phyloP scores from a whole-genome alignment of 2,329 filamentous ascomycete genomes.

The Sporothrix brunneoviolacea region DNA sequence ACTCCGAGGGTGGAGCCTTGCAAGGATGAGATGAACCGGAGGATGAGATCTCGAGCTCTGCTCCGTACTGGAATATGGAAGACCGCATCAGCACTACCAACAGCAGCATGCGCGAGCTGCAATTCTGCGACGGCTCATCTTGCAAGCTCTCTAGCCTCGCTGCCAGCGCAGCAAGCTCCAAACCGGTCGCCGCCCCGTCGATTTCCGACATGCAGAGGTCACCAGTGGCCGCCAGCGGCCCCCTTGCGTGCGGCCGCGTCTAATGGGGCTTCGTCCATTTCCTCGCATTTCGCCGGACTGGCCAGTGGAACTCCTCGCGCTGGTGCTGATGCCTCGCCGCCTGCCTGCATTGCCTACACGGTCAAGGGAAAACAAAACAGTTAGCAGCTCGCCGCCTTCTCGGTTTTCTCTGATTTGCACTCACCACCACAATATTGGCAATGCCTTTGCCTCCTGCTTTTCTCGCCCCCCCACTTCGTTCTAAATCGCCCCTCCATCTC shows the following conservation, averaged over 20 bases:
- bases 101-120: too few relatives aligned
- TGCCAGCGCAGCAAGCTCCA: conserved; percentile 11
- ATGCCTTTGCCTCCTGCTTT: not conserved
- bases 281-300: conserved; percentile 1
- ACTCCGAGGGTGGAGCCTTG: too few relatives aligned
- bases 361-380: not conserved
- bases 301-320: not conserved
- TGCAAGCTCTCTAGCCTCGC: conserved; percentile 7
- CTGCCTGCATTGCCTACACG: too few relatives aligned
- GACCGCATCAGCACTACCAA: too few relatives aligned
- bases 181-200: not conserved
- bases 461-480: not conserved
- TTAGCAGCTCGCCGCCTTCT: not conserved
- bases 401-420: too few relatives aligned
- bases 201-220: conserved; percentile 1
- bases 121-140: too few relatives aligned
- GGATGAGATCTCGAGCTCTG: too few relatives aligned
- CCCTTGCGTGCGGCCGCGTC: conserved; percentile 1
- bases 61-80: too few relatives aligned
- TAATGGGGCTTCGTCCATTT: not conserved
- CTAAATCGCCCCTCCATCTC: conserved; percentile 5
- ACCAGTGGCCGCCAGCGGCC: not conserved
- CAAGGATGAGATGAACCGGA: too few relatives aligned
- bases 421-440: too few relatives aligned
- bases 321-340: conserved; percentile 2